These are phyloP conservation scores for Cerrena zonata DNA, from an alignment of 1,284 basidiomycete species.

Conservation along the genomic window DNA sequence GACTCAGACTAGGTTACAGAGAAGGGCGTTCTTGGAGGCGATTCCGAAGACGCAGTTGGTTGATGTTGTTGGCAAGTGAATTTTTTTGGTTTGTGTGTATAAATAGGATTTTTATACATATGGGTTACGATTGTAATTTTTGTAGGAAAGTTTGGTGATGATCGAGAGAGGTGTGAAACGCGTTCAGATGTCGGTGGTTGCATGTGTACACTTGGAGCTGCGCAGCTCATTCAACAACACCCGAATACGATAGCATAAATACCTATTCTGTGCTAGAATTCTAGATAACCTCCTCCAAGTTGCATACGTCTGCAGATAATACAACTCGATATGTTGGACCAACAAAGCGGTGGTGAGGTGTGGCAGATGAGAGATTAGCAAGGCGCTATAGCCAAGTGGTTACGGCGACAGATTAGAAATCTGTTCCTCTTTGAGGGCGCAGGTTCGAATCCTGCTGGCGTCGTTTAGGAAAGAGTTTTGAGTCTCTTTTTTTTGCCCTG, in stretches of 20 bases:
- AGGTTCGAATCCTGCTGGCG: slow-evolving; percentile 70
- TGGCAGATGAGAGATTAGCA: too few relatives aligned
- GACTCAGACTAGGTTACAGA: slow-evolving; percentile 47
- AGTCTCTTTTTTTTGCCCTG: not conserved
- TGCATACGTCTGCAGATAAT: too few relatives aligned
- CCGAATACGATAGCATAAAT: not conserved
- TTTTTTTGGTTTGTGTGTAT: not conserved
- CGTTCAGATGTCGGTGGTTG: too few relatives aligned
- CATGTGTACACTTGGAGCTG: too few relatives aligned
- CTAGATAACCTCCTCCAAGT: too few relatives aligned
- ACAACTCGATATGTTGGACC: too few relatives aligned
- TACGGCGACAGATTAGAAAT: slow-evolving; percentile 56
- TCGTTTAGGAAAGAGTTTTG: slow-evolving; percentile 29
- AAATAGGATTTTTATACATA: too few relatives aligned
- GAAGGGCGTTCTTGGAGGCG: slow-evolving; percentile 49
- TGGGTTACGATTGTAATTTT: too few relatives aligned
- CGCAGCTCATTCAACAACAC: not conserved
- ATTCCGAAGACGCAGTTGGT: slow-evolving; percentile 57
- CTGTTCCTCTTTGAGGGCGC: slow-evolving; percentile 60
- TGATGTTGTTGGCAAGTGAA: slow-evolving; percentile 35
- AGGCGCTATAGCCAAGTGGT: slow-evolving; percentile 52
- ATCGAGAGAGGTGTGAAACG: too few relatives aligned
- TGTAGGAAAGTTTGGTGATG: too few relatives aligned
- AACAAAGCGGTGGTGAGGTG: too few relatives aligned
- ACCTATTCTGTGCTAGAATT: too few relatives aligned